phyloP scores from a whole-genome alignment of 73 alveolate species.

The Strombidium stylifer region DNA sequence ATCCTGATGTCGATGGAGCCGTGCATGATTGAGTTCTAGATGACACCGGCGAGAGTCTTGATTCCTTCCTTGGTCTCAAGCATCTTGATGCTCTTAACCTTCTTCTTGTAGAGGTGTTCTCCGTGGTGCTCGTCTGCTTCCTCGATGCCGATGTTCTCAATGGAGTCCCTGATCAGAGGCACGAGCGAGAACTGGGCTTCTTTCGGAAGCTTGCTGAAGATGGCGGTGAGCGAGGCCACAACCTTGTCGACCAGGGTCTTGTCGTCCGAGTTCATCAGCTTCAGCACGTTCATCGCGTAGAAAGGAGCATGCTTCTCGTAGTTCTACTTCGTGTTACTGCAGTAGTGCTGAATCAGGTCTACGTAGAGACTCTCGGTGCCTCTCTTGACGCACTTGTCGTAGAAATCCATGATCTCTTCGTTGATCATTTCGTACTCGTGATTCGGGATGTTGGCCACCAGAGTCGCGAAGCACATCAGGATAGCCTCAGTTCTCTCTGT shows the following conservation, averaged over 20 bases:
- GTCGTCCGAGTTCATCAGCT: slow-evolving; percentile 24
- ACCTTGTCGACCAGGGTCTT: slow-evolving; percentile 41
- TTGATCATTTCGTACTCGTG: slow-evolving; percentile 19
- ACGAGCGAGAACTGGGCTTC: slow-evolving; percentile 44
- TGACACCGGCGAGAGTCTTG: slow-evolving; percentile 27
- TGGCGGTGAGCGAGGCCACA: slow-evolving; percentile 27
- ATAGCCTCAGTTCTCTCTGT: no score
- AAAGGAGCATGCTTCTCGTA: slow-evolving; percentile 35
- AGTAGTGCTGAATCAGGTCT: slow-evolving; percentile 45
- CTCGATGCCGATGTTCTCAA: slow-evolving; percentile 40
- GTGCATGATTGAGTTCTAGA: slow-evolving; percentile 32
- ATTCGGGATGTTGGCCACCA: no score
- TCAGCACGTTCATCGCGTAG: slow-evolving; percentile 31
- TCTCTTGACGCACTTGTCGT: slow-evolving; percentile 7
- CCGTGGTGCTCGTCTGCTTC: neutral
- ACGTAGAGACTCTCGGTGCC: slow-evolving; percentile 32
- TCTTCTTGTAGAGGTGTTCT: slow-evolving; percentile 25
- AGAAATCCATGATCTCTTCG: slow-evolving; percentile 30
- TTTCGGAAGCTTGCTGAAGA: slow-evolving; percentile 25
- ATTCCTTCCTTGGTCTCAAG: slow-evolving; percentile 40
- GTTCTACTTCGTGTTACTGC: slow-evolving; percentile 26
- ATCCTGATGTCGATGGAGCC: slow-evolving; percentile 41
- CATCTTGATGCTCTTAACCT: slow-evolving; percentile 25
- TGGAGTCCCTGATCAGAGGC: slow-evolving; percentile 28
- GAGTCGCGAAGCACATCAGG: no score